These are phyloP conservation scores for Hypoxylon sp. DNA, from an alignment of 2,329 filamentous ascomycete genomes.

Conservation along the genomic window DNA sequence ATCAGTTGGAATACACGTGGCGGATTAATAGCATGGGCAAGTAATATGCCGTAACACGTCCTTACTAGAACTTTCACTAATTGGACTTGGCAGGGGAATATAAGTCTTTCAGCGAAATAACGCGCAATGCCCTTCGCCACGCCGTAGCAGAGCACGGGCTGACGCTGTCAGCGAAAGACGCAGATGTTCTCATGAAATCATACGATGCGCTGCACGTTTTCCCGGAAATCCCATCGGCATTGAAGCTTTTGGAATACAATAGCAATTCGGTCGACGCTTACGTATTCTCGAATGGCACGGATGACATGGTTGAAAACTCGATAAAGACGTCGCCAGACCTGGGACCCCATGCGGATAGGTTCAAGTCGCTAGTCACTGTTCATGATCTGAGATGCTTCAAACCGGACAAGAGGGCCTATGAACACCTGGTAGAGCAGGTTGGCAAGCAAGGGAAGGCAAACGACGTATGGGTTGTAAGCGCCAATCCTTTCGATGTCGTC, in stretches of 20 bases:
- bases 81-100: conserved; percentile 63
- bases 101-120: conserved; percentile 72
- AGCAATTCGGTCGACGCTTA: conserved; percentile 61
- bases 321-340: conserved; percentile 68
- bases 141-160: conserved; percentile 69
- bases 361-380: conserved; percentile 70
- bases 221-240: conserved; percentile 68
- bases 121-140: conserved; percentile 70
- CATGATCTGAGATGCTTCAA: conserved; percentile 73
- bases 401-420: conserved; percentile 71
- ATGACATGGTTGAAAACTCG: conserved; percentile 71
- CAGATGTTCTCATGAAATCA: conserved; percentile 67
- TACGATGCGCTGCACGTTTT: conserved; percentile 75
- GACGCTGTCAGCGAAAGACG: conserved; percentile 57
- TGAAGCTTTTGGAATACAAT: conserved; percentile 60
- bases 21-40: conserved; percentile 79
- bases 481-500: conserved; percentile 79
- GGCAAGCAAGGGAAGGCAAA: conserved; percentile 59
- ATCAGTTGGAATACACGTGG: conserved; percentile 84
- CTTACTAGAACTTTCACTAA: conserved; percentile 23
- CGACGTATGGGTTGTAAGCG: conserved; percentile 75
- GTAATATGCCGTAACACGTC: conserved; percentile 43
- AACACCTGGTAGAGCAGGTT: conserved; percentile 65
- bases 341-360: conserved; percentile 58
- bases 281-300: conserved; percentile 78